These are phyloP conservation scores for Geranium incanum DNA, from an alignment of 441 rosid genomes.

Conservation along the genomic window DNA sequence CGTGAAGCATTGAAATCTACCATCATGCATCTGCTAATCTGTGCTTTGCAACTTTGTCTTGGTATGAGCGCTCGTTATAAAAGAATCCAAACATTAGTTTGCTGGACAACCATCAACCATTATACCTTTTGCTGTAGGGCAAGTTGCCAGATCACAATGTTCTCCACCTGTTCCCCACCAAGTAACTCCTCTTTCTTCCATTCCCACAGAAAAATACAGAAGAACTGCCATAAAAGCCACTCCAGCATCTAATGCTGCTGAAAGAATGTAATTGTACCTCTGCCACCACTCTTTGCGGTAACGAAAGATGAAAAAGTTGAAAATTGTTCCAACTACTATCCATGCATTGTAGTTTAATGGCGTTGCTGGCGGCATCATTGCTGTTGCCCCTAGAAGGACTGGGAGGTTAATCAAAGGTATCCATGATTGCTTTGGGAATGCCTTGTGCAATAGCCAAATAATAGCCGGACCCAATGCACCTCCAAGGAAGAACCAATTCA, in stretches of 20 bases:
- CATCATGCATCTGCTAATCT: neutral
- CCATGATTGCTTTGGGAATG: constrained; percentile 68
- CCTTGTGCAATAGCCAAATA: constrained; percentile 59
- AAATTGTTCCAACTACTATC: constrained; percentile 70
- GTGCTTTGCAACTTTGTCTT: neutral
- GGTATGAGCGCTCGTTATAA: neutral
- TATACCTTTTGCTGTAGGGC: constrained; percentile 72
- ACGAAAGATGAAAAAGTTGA: constrained; percentile 65
- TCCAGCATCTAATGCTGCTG: constrained; percentile 80
- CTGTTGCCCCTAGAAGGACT: constrained; percentile 72
- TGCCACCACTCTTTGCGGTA: constrained; percentile 74
- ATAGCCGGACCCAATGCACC: constrained; percentile 68
- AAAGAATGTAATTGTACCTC: constrained; percentile 74
- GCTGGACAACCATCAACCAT: constrained; percentile 54
- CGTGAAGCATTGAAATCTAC: neutral
- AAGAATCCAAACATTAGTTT: neutral
- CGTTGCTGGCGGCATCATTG: constrained; percentile 71
- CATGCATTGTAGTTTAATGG: constrained; percentile 69
- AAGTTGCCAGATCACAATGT: constrained; percentile 65
- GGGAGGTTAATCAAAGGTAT: constrained; percentile 75
- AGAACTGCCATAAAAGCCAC: constrained; percentile 78
- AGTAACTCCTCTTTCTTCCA: constrained; percentile 37
- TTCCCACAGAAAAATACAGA: constrained; percentile 51
- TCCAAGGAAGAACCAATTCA: constrained; percentile 80
- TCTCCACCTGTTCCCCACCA: constrained; percentile 82